Conservation (phyloP, 2,329 filamentous ascomycete genomes). For the Talaromyces albobiverticillius region DNA sequence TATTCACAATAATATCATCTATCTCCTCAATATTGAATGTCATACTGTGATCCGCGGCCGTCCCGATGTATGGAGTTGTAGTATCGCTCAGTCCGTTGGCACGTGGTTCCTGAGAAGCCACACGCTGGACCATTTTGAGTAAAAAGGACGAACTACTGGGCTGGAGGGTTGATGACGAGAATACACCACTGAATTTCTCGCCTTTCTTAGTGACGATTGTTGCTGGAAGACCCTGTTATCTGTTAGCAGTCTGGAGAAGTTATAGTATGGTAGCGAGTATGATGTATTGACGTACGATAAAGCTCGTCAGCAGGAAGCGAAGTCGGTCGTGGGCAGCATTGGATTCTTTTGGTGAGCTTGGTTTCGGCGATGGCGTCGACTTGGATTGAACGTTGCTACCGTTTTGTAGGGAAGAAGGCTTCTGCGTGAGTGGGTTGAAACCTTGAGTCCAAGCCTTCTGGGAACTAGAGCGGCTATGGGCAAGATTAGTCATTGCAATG, state of each 20-base stretch:
- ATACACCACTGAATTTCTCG: slow-evolving; percentile 60
- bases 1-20: slow-evolving; percentile 53
- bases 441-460: slow-evolving; percentile 62
- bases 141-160: slow-evolving; percentile 53
- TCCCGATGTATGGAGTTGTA: slow-evolving; percentile 40
- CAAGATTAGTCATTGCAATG: slow-evolving; percentile 19
- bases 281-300: slow-evolving; percentile 49
- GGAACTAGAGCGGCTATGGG: slow-evolving; percentile 49
- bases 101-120: slow-evolving; percentile 33
- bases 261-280: not conserved
- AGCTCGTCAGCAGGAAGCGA: slow-evolving; percentile 57
- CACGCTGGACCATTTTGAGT: slow-evolving; percentile 64
- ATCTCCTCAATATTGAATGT: slow-evolving; percentile 61
- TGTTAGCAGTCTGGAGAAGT: slow-evolving; percentile 19
- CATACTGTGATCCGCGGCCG: slow-evolving; percentile 51
- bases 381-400: slow-evolving; percentile 49
- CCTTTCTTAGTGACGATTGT: slow-evolving; percentile 59
- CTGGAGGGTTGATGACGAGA: slow-evolving; percentile 56
- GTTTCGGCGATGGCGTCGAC: slow-evolving; percentile 36
- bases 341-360: slow-evolving; percentile 45
- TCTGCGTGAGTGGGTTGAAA: slow-evolving; percentile 60
- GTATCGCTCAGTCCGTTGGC: slow-evolving; percentile 42
- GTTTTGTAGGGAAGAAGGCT: slow-evolving; percentile 53
- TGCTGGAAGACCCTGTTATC: slow-evolving; percentile 52
- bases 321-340: slow-evolving; percentile 58